A percentile compares a stretch with the other conserved stretches of the same genome.
phyloP scores from a whole-genome alignment of 257 asterid genomes.

The Oldenlandia corymbosa region DNA sequence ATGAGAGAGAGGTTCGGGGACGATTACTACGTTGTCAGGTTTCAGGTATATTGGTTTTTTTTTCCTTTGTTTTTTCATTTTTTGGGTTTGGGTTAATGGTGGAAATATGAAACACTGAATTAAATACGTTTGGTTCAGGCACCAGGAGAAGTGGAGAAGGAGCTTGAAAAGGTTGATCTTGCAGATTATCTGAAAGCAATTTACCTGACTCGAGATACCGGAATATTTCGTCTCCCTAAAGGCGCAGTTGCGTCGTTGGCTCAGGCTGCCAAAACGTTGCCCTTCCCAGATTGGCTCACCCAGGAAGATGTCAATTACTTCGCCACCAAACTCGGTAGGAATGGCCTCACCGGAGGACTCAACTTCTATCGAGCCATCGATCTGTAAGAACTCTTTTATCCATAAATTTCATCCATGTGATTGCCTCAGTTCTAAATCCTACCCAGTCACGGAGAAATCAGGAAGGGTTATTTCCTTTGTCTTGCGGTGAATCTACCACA shows the following conservation, averaged over 20 bases:
- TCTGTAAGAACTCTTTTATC: slow-evolving; percentile 22
- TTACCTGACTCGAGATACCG: slow-evolving; percentile 42
- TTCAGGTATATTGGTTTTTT: too few species aligned
- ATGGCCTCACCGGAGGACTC: slow-evolving; percentile 47
- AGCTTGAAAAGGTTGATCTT: slow-evolving; percentile 53
- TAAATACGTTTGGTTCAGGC: slow-evolving; percentile 40
- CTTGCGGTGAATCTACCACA: too few species aligned
- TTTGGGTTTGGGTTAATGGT: too few species aligned
- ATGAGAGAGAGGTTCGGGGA: slow-evolving; percentile 63
- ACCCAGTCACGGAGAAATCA: too few species aligned
- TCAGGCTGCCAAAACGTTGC: neutral
- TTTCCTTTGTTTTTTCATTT: too few species aligned
- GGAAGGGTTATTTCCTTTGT: too few species aligned
- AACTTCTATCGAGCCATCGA: slow-evolving; percentile 39
- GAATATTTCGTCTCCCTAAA: slow-evolving; percentile 29
- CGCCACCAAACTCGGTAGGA: slow-evolving; percentile 23
- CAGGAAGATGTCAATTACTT: slow-evolving; percentile 34
- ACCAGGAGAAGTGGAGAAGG: slow-evolving; percentile 70
- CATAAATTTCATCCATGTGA: too few species aligned
- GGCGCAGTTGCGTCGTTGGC: slow-evolving; percentile 21
- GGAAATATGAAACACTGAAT: too few species aligned
- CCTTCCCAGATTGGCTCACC: slow-evolving; percentile 38
- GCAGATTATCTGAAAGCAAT: slow-evolving; percentile 45
- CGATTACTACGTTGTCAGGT: slow-evolving; percentile 85
- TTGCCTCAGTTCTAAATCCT: too few species aligned